Evolutionary conservation across 1,139 yeast species (phyloP).

Genomic region (Candida dubliniensis): DNA sequence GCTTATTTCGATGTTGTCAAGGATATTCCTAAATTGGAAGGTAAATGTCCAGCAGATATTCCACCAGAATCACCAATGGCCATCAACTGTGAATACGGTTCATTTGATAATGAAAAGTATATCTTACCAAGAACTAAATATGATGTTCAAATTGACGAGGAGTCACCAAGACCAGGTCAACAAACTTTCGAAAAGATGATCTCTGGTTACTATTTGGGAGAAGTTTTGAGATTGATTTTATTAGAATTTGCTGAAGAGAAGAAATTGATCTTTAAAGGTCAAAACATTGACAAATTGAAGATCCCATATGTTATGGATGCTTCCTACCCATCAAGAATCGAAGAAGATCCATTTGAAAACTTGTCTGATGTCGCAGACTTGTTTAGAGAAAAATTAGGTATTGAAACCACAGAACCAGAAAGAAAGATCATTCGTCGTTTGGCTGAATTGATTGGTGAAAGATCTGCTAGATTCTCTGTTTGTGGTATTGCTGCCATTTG

Average conservation of each 20-base stretch:
- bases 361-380: conserved; percentile 71
- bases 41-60: conserved; percentile 64
- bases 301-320: conserved; percentile 79
- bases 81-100: conserved; percentile 97
- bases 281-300: conserved; percentile 60
- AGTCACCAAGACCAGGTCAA: conserved; percentile 95
- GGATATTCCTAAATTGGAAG: conserved; percentile 82
- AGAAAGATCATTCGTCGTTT: conserved; percentile 79
- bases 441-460: conserved; percentile 85
- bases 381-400: conserved; percentile 57
- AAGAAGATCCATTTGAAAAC: conserved; percentile 88
- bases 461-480: conserved; percentile 89
- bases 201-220: conserved; percentile 95
- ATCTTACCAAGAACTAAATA: conserved; percentile 88
- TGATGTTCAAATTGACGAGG: conserved; percentile 75
- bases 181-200: conserved; percentile 97
- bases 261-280: conserved; percentile 66
- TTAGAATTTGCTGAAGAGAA: conserved; percentile 64
- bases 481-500: conserved; percentile 97
- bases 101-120: conserved; percentile 87
- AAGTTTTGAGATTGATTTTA: conserved; percentile 77
- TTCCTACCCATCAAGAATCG: conserved; percentile 81
- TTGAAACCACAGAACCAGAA: conserved; percentile 73
- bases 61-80: conserved; percentile 76
- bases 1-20: conserved; percentile 84